These are phyloP conservation scores for Colletotrichum brevisporum DNA, from an alignment of 2,329 filamentous ascomycete species.

Conservation along the genomic window DNA sequence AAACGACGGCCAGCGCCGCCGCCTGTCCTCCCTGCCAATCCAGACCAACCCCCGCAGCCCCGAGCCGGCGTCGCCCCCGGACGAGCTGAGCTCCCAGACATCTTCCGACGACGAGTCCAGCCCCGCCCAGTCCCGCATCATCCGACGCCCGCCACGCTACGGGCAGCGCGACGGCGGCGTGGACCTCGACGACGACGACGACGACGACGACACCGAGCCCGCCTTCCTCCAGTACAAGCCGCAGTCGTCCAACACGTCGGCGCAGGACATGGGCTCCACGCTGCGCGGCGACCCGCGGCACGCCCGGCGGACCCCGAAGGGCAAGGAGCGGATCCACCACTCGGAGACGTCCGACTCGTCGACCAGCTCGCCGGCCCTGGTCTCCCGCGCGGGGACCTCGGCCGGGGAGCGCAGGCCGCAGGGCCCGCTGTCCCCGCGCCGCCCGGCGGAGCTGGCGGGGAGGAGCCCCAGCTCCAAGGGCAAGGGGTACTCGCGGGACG, in stretches of 20 bases:
- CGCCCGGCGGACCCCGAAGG: slow-evolving; percentile 48
- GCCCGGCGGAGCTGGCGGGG: slow-evolving; percentile 70
- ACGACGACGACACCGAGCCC: slow-evolving; percentile 67
- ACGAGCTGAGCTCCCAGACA: slow-evolving; percentile 54
- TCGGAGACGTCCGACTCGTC: slow-evolving; percentile 77
- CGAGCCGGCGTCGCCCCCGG: slow-evolving; percentile 51
- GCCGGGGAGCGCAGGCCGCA: slow-evolving; percentile 52
- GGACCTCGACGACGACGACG: slow-evolving; percentile 51
- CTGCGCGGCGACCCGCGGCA: slow-evolving; percentile 61
- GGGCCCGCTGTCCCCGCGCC: slow-evolving; percentile 70
- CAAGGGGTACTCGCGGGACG: slow-evolving; percentile 69
- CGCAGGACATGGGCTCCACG: slow-evolving; percentile 67
- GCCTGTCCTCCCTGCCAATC: slow-evolving; percentile 63
- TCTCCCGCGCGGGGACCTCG: slow-evolving; percentile 46
- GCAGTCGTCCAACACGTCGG: slow-evolving; percentile 51
- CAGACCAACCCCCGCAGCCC: slow-evolving; percentile 44
- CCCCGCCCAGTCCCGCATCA: slow-evolving; percentile 71
- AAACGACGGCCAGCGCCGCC: slow-evolving; percentile 53
- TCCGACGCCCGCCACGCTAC: slow-evolving; percentile 70
- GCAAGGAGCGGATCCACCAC: slow-evolving; percentile 56
- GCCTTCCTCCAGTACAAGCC: slow-evolving; percentile 67
- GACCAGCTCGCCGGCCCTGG: slow-evolving; percentile 63
- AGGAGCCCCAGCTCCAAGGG: slow-evolving; percentile 66
- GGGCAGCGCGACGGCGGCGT: slow-evolving; percentile 46
- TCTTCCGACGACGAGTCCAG: slow-evolving; percentile 66